Percentiles rank a stretch among this genome's conserved stretches.
phyloP scores from a whole-genome alignment of 257 asterid genomes.

The Marsdenia floribunda region DNA sequence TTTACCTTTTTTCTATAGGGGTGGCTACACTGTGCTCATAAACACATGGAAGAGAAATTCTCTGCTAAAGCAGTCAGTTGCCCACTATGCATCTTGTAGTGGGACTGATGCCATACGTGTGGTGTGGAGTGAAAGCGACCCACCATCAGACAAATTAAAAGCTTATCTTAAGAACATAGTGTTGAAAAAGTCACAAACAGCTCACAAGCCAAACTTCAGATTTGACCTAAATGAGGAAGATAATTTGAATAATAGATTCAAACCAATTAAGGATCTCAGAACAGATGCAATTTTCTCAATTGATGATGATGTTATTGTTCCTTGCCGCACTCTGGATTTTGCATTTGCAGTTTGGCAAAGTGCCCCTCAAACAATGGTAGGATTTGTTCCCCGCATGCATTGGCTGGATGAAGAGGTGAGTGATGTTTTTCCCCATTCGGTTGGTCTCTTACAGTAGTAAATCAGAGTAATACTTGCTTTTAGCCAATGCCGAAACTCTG shows the following conservation, averaged over 20 bases:
- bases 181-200: slow-evolving; percentile 33
- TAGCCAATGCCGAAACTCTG: background rate
- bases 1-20: slow-evolving; percentile 28
- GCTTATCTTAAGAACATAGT: slow-evolving; percentile 37
- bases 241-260: slow-evolving; percentile 53
- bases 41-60: slow-evolving; percentile 60
- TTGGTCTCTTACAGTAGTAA: background rate
- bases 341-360: slow-evolving; percentile 63
- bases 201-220: slow-evolving; percentile 46
- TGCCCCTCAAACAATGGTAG: slow-evolving; percentile 58
- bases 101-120: slow-evolving; percentile 55
- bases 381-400: slow-evolving; percentile 67
- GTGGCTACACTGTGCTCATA: slow-evolving; percentile 59
- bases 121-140: slow-evolving; percentile 53
- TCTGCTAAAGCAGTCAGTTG: slow-evolving; percentile 58
- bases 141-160: slow-evolving; percentile 40
- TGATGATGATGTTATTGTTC: slow-evolving; percentile 59
- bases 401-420: slow-evolving; percentile 52
- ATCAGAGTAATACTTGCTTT: background rate
- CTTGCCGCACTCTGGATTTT: slow-evolving; percentile 51
- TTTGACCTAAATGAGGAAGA: slow-evolving; percentile 56
- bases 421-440: background rate
- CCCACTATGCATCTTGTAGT: slow-evolving; percentile 59
- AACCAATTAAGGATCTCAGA: slow-evolving; percentile 47
- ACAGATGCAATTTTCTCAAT: slow-evolving; percentile 64